Percentiles rank a stretch among this genome's conserved stretches.
Evolutionary conservation across 306 rosid genomes (phyloP).

Genomic region (Vachellia pachyceras): DNA sequence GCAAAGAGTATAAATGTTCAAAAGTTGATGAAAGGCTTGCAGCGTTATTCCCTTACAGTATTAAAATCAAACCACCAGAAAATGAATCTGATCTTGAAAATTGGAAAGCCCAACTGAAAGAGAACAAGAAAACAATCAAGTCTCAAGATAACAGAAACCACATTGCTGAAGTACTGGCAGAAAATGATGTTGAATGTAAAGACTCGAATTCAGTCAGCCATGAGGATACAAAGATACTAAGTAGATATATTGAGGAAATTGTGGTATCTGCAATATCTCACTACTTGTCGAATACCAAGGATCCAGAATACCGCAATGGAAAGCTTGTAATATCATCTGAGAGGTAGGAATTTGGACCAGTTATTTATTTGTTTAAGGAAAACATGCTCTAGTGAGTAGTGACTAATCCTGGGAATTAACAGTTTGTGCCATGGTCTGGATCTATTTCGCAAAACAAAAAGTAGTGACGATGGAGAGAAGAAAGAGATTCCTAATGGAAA

Average conservation of each 20-base stretch:
- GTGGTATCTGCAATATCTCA: neutral
- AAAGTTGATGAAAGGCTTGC: neutral
- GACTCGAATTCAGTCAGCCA: slow-evolving; percentile 1
- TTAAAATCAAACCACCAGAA: neutral
- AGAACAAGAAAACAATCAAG: neutral
- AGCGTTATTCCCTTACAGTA: neutral
- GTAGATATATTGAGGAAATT: neutral
- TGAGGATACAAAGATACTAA: neutral
- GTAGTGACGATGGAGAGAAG: neutral
- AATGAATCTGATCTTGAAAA: neutral
- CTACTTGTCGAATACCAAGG: neutral
- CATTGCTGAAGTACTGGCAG: neutral
- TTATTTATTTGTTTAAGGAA: neutral
- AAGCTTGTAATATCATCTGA: neutral
- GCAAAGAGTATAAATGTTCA: neutral
- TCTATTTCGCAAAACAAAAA: neutral
- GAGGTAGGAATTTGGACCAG: neutral
- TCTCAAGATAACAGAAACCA: neutral
- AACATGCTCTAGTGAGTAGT: neutral
- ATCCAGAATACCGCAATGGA: neutral
- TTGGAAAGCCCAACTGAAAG: neutral
- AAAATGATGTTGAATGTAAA: neutral
- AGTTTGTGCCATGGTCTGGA: neutral
- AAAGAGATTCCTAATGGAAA: neutral
- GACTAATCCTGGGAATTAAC: neutral